phyloP scores from a whole-genome alignment of 768 basidiomycete species.

The Collybiopsis confluens region DNA sequence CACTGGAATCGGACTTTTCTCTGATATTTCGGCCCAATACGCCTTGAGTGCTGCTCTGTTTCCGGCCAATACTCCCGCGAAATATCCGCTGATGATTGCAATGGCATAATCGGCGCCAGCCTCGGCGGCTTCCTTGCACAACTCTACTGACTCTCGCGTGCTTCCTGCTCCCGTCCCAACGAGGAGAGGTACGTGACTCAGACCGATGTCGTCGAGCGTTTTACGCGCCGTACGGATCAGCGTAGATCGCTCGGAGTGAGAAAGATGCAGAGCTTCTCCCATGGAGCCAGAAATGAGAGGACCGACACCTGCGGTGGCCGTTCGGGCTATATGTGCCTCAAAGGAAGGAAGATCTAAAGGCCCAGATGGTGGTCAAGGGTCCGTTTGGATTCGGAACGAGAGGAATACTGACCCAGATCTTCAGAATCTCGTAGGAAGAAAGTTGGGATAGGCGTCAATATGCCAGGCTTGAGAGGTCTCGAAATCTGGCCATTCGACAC shows the following conservation, averaged over 20 bases:
- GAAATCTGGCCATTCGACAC: constrained; percentile 19
- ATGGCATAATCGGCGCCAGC: constrained; percentile 87
- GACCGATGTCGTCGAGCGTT: constrained; percentile 64
- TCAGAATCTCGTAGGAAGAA: constrained; percentile 77
- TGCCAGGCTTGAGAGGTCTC: constrained; percentile 66
- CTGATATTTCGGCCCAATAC: constrained; percentile 73
- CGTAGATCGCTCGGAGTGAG: constrained; percentile 59
- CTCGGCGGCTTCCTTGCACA: constrained; percentile 71
- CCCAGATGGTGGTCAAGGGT: constrained; percentile 9
- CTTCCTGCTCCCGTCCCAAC: constrained; percentile 82
- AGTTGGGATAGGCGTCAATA: constrained; percentile 83
- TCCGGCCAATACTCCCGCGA: constrained; percentile 64
- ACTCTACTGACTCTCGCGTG: constrained; percentile 76
- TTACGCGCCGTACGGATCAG: constrained; percentile 66
- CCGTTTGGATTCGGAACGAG: constrained; percentile 3
- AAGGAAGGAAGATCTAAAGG: constrained; percentile 65
- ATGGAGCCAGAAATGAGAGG: constrained; percentile 78
- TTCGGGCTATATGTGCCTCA: constrained; percentile 57
- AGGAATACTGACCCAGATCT: constrained; percentile 65
- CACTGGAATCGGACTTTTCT: constrained; percentile 81
- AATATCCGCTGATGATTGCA: constrained; percentile 86
- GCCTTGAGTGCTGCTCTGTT: constrained; percentile 69
- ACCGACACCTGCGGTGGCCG: constrained; percentile 64
- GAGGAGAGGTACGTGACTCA: constrained; percentile 61
- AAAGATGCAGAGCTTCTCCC: constrained; percentile 79